Base-by-base conservation (phyloP, 2,329 filamentous ascomycete genomes). In the Beauveria rudraprayagi region DNA sequence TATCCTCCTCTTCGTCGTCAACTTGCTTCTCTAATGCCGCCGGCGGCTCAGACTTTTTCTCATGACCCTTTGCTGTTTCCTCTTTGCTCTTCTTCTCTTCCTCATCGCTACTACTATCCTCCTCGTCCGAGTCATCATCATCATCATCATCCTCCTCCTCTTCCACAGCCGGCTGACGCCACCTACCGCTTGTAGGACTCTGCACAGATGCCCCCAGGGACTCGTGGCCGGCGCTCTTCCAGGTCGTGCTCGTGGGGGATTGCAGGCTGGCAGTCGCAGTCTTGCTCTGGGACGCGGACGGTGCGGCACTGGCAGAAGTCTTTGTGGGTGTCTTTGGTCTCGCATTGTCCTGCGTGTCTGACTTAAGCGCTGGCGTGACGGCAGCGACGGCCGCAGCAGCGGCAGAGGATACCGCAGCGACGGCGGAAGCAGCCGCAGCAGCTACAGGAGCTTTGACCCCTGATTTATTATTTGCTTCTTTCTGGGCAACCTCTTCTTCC, bases 231-330 rank as follows among this genome's bases (percentile, higher is more conserved):
- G 62, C 57, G 40, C 66, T 67, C 56, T 70, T 71, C 76, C 75
- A 77, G 16, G 73, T 72, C 2, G 72, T 72, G 14, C 72, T 70
- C 11, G 73, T 77, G 2, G 77, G 76, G 2, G 76, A 77, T 63
- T 78, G 77, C 30, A 78, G 69, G n/a, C 72, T 26, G 7, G 37
- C 37, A 16, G 26, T 47, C 11, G 1, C 14, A 5, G 19, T 17
- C 24, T 59, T 59, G 16, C 26, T 19, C 11, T 40, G 26, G 19
- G 34, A 19, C 17, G 56, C 16, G 34, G 48, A n/a, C 3, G 14
- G n/a, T 5, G 5, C 2, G 17, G 48, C 5, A 28, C 3, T 22
- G 19, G 51, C 2, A 10, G 50, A 1, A 6, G 30, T 19, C 8
- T 54, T 43, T 22, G 58, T 5, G 8, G 58, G 58, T 2, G 58